Evolutionary conservation across 1,139 yeast genomes (phyloP).

Genomic region (Zygosaccharomyces sapae): DNA sequence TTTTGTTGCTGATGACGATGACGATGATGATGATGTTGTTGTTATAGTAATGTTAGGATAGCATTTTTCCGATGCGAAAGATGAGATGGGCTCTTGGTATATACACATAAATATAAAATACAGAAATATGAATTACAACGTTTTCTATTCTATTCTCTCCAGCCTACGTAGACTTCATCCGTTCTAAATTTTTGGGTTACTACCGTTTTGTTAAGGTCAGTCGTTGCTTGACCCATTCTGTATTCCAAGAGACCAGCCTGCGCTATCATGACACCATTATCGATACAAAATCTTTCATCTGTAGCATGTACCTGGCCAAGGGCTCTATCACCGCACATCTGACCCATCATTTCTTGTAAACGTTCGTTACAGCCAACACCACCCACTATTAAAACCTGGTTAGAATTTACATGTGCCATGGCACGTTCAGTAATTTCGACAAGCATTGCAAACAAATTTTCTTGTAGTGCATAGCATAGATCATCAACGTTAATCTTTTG

Average conservation of each 20-base stretch:
- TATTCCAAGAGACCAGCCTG: slow-evolving; percentile 91
- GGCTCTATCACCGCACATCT: slow-evolving; percentile 79
- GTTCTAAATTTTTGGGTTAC: slow-evolving; percentile 93
- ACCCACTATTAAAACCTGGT: slow-evolving; percentile 90
- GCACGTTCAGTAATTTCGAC: slow-evolving; percentile 98
- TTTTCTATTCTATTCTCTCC: slow-evolving; percentile 53
- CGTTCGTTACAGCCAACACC: slow-evolving; percentile 96
- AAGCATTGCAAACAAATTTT: slow-evolving; percentile 87
- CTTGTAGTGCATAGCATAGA: slow-evolving; percentile 88
- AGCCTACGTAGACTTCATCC: slow-evolving; percentile 84
- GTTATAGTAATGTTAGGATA: not conserved
- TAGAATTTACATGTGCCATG: slow-evolving; percentile 92
- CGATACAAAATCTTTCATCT: slow-evolving; percentile 94
- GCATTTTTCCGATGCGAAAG: not conserved
- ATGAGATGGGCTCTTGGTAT: not conserved
- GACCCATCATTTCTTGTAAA: slow-evolving; percentile 91
- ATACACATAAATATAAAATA: not conserved
- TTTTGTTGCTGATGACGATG: too few species aligned
- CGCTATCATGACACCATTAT: slow-evolving; percentile 97
- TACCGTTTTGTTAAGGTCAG: slow-evolving; percentile 61
- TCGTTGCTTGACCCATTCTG: slow-evolving; percentile 68
- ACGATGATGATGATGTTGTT: not conserved
- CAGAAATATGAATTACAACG: not conserved
- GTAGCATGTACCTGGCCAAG: slow-evolving; percentile 88
- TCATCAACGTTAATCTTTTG: slow-evolving; percentile 69